These are phyloP conservation scores for Coniochaeta hoffmannii DNA, from an alignment of 2,329 filamentous ascomycete genomes.

Conservation along the genomic window DNA sequence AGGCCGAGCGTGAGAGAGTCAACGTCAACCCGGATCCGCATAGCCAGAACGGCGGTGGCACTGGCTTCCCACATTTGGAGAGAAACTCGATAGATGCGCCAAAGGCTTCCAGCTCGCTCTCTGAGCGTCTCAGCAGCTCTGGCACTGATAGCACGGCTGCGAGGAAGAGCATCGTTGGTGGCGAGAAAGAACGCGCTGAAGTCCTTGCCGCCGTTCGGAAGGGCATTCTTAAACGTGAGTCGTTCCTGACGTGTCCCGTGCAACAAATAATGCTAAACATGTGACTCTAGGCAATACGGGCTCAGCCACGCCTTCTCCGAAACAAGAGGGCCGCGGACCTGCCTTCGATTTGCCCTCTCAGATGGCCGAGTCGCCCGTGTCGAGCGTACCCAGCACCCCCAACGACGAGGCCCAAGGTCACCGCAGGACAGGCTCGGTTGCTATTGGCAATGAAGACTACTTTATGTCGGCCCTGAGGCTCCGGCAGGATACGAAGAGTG, in stretches of 20 bases:
- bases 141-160: slow-evolving; percentile 54
- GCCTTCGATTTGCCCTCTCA: slow-evolving; percentile 54
- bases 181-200: slow-evolving; percentile 84
- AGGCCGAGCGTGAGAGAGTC: slow-evolving; percentile 80
- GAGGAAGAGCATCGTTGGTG: slow-evolving; percentile 84
- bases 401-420: slow-evolving; percentile 67
- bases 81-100: slow-evolving; percentile 69
- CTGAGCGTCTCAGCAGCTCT: slow-evolving; percentile 48
- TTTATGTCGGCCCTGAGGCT: slow-evolving; percentile 73
- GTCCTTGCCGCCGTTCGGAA: slow-evolving; percentile 88
- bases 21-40: slow-evolving; percentile 67
- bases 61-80: slow-evolving; percentile 79
- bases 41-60: slow-evolving; percentile 62
- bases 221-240: slow-evolving; percentile 86
- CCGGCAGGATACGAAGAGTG: slow-evolving; percentile 69
- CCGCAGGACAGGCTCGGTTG: slow-evolving; percentile 60
- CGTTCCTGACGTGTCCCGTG: not conserved
- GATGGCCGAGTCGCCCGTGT: slow-evolving; percentile 70
- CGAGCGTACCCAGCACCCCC: slow-evolving; percentile 82
- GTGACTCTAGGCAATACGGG: slow-evolving; percentile 6
- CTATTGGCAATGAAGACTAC: slow-evolving; percentile 80
- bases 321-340: slow-evolving; percentile 40
- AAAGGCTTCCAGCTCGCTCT: slow-evolving; percentile 32
- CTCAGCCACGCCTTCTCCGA: not conserved
- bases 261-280: not conserved